Conservation (phyloP, 805 yeast species). For the Metschnikowia dekortorum region DNA sequence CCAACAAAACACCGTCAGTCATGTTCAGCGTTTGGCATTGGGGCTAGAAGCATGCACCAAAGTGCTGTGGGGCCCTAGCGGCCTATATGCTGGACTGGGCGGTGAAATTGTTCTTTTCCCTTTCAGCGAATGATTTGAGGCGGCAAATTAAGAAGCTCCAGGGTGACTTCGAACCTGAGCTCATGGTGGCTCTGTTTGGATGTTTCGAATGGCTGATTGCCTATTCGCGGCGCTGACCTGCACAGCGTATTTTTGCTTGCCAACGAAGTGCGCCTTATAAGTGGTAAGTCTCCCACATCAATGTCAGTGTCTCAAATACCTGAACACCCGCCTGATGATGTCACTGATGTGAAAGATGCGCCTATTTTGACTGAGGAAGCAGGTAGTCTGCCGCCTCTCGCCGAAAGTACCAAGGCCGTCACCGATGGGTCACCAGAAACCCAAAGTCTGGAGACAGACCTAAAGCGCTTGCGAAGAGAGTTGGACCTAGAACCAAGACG, state of each 20-base stretch:
- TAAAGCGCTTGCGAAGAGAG: slow-evolving; percentile 10
- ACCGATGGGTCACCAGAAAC: not conserved
- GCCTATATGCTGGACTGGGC: not conserved
- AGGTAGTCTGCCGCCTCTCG: not conserved
- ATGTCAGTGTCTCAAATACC: not conserved
- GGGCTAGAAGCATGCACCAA: not conserved
- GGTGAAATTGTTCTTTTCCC: not conserved
- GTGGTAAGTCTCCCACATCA: not conserved
- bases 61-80: not conserved
- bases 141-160: not conserved
- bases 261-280: not conserved
- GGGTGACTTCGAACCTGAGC: not conserved
- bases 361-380: not conserved
- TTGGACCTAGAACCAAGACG: slow-evolving; percentile 15
- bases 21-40: not conserved
- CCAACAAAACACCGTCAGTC: not conserved
- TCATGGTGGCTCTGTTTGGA: too few species aligned
- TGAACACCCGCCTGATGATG: not conserved
- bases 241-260: slow-evolving; percentile 1
- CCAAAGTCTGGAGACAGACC: not conserved
- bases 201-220: not conserved
- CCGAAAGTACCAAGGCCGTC: not conserved
- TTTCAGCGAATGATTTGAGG: not conserved
- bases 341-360: not conserved
- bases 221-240: slow-evolving; percentile 1